Evolutionary conservation across 179 eudicot genomes (phyloP).

Genomic region (Spinacia oleracea): DNA sequence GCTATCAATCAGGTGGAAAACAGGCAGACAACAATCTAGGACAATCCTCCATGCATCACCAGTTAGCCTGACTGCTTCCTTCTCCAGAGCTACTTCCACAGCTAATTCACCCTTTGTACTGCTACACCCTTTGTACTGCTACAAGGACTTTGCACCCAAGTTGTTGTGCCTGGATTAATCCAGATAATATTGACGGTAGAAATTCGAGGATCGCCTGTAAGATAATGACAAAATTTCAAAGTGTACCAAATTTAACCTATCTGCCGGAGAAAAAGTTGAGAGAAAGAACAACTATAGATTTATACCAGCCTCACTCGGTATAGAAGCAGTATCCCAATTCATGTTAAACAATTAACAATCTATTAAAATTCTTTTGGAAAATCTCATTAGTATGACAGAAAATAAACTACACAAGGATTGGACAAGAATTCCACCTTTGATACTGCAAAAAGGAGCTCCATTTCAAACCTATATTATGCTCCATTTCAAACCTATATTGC

Average conservation of each 20-base stretch:
- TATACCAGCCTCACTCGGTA: background rate
- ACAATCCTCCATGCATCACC: no score
- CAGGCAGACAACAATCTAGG: no score
- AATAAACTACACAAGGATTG: background rate
- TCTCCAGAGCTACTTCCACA: no score
- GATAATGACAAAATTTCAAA: conserved; percentile 18
- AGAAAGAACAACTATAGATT: background rate
- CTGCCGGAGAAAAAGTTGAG: background rate
- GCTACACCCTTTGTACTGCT: conserved; percentile 64
- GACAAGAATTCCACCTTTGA: background rate
- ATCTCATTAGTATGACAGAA: background rate
- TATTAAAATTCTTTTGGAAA: background rate
- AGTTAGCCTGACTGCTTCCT: no score
- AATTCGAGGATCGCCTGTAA: conserved; percentile 85
- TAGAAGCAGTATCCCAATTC: background rate
- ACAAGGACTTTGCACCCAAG: conserved; percentile 59
- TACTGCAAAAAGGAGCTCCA: background rate
- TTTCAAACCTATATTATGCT: background rate
- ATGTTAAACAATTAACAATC: background rate
- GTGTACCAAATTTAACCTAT: background rate
- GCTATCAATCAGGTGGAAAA: no score
- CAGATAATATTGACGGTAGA: conserved; percentile 68
- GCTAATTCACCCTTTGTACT: no score
- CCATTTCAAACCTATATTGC: background rate
- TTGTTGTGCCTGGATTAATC: conserved; percentile 71